These are phyloP conservation scores for Lasiosphaeria hispida DNA, from an alignment of 495 filamentous ascomycete species.

Conservation along the genomic window DNA sequence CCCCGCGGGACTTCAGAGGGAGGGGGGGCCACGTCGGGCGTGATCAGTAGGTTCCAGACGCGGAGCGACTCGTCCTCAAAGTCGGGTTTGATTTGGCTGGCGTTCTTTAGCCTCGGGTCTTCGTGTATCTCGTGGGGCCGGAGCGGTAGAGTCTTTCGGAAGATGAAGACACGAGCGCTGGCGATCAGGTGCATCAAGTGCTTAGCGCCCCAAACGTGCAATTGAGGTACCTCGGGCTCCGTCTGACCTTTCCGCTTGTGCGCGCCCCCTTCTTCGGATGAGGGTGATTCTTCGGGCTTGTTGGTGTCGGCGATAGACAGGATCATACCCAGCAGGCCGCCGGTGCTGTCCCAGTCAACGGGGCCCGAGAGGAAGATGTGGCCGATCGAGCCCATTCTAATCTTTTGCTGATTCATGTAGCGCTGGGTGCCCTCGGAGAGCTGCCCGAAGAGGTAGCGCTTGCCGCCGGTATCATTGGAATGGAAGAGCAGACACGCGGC, in stretches of 20 bases:
- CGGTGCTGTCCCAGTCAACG: slow-evolving; percentile 69
- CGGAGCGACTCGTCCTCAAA: slow-evolving; percentile 72
- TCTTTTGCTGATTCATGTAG: slow-evolving; percentile 62
- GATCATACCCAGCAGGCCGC: slow-evolving; percentile 81
- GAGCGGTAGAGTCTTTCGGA: slow-evolving; percentile 75
- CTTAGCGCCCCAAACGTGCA: slow-evolving; percentile 73
- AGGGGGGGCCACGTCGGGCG: slow-evolving; percentile 42
- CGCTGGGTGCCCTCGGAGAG: slow-evolving; percentile 82
- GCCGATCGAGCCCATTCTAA: slow-evolving; percentile 56
- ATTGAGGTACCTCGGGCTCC: slow-evolving; percentile 17
- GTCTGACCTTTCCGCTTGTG: slow-evolving; percentile 4
- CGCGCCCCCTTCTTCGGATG: no score
- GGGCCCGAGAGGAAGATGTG: slow-evolving; percentile 80
- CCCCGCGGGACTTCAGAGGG: slow-evolving; percentile 1
- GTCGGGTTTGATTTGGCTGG: slow-evolving; percentile 47
- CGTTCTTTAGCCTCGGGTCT: slow-evolving; percentile 26
- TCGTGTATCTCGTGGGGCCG: slow-evolving; percentile 60
- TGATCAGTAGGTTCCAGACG: slow-evolving; percentile 74
- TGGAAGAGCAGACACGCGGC: slow-evolving; percentile 74
- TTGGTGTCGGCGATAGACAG: slow-evolving; percentile 72
- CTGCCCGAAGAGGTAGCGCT: slow-evolving; percentile 86
- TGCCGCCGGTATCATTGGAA: slow-evolving; percentile 59
- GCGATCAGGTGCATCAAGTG: slow-evolving; percentile 79
- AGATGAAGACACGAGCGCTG: slow-evolving; percentile 82
- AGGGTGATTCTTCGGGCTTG: slow-evolving; percentile 13